A percentile compares a stretch with the other conserved stretches of the same genome.
Evolutionary conservation across 805 yeast species (phyloP).

Genomic region (Metschnikowia corniflorae): DNA sequence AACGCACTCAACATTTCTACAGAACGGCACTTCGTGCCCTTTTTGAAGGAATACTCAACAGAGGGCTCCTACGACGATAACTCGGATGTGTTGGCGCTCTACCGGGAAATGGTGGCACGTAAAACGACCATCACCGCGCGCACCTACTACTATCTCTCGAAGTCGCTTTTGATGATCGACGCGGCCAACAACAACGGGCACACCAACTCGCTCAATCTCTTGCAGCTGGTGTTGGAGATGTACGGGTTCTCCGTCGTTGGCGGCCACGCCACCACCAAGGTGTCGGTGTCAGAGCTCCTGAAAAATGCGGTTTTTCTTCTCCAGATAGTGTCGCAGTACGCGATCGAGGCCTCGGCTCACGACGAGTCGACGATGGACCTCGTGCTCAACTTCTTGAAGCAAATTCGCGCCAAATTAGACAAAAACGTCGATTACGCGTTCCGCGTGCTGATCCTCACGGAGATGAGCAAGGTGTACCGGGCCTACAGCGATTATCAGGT

Average conservation of each 20-base stretch:
- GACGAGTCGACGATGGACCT: constrained; percentile 21
- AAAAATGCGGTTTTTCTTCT: constrained; percentile 22
- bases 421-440: constrained; percentile 21
- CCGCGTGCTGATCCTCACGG: constrained; percentile 23
- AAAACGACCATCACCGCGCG: constrained; percentile 24
- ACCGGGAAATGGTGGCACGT: constrained; percentile 31
- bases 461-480: constrained; percentile 29
- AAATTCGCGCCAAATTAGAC: constrained; percentile 23
- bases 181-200: constrained; percentile 20
- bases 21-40: constrained; percentile 31
- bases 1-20: constrained; percentile 16
- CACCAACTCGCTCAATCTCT: constrained; percentile 30
- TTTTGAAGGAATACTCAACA: constrained; percentile 22
- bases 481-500: constrained; percentile 21
- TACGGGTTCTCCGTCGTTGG: constrained; percentile 23
- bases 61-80: constrained; percentile 19
- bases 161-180: constrained; percentile 27
- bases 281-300: constrained; percentile 11
- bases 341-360: constrained; percentile 15
- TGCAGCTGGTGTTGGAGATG: constrained; percentile 29
- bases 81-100: constrained; percentile 26
- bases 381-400: constrained; percentile 28
- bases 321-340: constrained; percentile 25
- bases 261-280: constrained; percentile 3
- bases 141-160: constrained; percentile 31